Evolutionary conservation across 495 filamentous ascomycete species (phyloP), one percentile per base, ranked within the genome.

Genomic region (Hypoxylon crocopeplum): DNA sequence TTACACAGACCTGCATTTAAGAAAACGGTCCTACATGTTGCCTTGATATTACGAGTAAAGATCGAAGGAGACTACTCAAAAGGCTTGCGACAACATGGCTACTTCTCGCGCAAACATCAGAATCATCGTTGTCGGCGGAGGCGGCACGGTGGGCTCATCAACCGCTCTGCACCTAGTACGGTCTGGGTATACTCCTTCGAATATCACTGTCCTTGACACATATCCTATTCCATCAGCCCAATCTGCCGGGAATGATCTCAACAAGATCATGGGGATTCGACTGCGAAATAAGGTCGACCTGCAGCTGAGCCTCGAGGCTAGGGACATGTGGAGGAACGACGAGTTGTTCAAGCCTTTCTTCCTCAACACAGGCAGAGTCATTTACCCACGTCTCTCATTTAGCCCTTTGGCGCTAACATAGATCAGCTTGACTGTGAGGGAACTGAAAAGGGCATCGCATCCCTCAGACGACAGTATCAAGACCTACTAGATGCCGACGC

Each of bases 191-290:
- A 64, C 55, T 1, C 64, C 64, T 13, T 64, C 64, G 10, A 67
- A 67, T 12, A 64, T 67, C 33, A 67, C 59, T 25, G 55, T 67
- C 13, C 59, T 67, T 7, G 64, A 67, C 16, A 63, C 60, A 0
- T 67, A 67, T 48, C 54, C 59, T 4, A 67, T 67, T 12, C 64
- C 64, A 13, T 67, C 64, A 7, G 64, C 64, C 25, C 64, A 67
- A 37, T 67, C 64, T 5, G 64, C 64, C 16, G 64, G 64, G 0
- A 64, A 67, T 30, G 64, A 67, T 27, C 57, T 67, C 4, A 67
- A 67, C 13, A 67, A 67, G 64, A 67, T 67, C 16, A 67, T 67
- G 64, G 64, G 59, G 2, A 56, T 67, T 17, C 64, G 33, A 1
- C 16, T 64, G 7, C 54, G 55, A 5, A 67, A 59, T 11, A 64